Conservation (phyloP, 2,329 filamentous ascomycete species). For the Phialocephala sp. region DNA sequence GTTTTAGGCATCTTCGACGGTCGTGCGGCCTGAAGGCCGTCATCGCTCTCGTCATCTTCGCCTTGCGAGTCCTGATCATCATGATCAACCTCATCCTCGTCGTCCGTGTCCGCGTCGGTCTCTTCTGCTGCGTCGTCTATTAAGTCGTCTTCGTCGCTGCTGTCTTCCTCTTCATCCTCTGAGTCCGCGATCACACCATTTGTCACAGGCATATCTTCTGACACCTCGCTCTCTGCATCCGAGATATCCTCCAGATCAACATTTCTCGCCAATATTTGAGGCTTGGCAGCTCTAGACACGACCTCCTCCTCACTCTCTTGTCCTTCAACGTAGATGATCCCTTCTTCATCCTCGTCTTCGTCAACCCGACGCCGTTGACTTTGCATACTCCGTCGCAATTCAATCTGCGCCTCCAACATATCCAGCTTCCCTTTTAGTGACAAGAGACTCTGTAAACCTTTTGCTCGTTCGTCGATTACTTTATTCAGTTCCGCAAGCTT, state of each 20-base stretch:
- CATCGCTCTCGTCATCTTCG: slow-evolving; percentile 51
- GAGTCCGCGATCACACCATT: slow-evolving; percentile 54
- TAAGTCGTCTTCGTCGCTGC: slow-evolving; percentile 48
- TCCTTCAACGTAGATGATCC: slow-evolving; percentile 87
- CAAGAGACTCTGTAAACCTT: slow-evolving; percentile 80
- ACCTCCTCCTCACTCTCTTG: slow-evolving; percentile 62
- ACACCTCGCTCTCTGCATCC: slow-evolving; percentile 41
- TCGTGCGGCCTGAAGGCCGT: slow-evolving; percentile 38
- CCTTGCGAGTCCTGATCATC: slow-evolving; percentile 51
- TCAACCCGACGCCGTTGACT: slow-evolving; percentile 47
- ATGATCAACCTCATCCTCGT: slow-evolving; percentile 53
- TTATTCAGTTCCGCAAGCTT: slow-evolving; percentile 80
- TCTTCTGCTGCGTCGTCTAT: slow-evolving; percentile 59
- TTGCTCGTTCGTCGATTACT: slow-evolving; percentile 85
- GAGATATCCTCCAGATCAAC: slow-evolving; percentile 34
- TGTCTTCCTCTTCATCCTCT: slow-evolving; percentile 53
- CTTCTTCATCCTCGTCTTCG: slow-evolving; percentile 55
- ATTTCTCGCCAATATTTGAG: slow-evolving; percentile 30
- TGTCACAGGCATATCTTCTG: slow-evolving; percentile 47
- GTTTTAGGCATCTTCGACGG: slow-evolving; percentile 40
- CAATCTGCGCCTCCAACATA: slow-evolving; percentile 89
- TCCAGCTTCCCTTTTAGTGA: slow-evolving; percentile 94
- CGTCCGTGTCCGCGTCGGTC: slow-evolving; percentile 42
- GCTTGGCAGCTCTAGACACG: slow-evolving; percentile 53
- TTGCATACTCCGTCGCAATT: slow-evolving; percentile 75